These are phyloP conservation scores for Globisporangium okanoganense DNA, from an alignment of 352 stramenopile species.

Conservation along the genomic window DNA sequence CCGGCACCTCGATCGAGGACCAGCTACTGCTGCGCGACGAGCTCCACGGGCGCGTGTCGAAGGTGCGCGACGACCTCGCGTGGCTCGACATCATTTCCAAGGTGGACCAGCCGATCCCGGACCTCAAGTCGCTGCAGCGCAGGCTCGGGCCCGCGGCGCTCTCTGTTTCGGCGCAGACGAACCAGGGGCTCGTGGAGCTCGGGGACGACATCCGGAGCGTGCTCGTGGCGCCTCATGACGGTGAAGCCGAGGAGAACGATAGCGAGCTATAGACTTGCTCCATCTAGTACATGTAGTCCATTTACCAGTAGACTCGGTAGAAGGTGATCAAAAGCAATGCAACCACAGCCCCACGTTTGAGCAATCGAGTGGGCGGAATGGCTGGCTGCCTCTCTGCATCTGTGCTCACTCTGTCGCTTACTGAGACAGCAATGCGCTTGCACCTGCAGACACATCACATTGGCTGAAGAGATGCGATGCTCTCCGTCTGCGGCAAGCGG, in stretches of 20 bases:
- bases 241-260: not conserved
- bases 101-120: constrained; percentile 57
- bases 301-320: too few species aligned
- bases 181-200: constrained; percentile 66
- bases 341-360: too few species aligned
- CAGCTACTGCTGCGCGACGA: constrained; percentile 75
- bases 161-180: constrained; percentile 67
- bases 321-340: too few species aligned
- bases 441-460: not conserved
- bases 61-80: constrained; percentile 36
- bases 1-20: constrained; percentile 54
- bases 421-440: too few species aligned
- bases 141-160: constrained; percentile 22
- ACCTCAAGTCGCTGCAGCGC: constrained; percentile 29
- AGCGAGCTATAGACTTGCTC: not conserved
- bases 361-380: too few species aligned
- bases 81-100: constrained; percentile 89
- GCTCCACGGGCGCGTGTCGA: constrained; percentile 44
- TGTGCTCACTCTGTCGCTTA: too few species aligned
- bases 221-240: constrained; percentile 24
- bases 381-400: too few species aligned
- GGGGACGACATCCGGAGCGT: constrained; percentile 49
- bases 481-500: not conserved
- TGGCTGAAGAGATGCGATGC: not conserved
- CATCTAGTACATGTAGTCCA: too few species aligned